Evolutionary conservation across 371 early-diverging fungal species (phyloP).

Genomic region (Apophysomyces elegans): DNA sequence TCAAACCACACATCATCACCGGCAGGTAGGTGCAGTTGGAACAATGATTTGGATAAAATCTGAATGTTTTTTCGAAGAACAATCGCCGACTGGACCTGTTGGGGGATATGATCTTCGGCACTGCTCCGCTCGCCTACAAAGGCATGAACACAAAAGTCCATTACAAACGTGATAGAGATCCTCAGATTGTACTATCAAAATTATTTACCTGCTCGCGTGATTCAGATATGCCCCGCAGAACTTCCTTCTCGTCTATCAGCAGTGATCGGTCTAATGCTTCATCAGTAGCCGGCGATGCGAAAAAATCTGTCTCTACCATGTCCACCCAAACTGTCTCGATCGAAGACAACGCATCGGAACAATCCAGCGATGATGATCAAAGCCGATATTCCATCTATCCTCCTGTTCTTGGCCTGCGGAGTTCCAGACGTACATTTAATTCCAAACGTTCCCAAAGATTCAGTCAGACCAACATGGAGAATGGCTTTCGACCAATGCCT

Average conservation of each 20-base stretch:
- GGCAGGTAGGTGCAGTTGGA: conserved; percentile 21
- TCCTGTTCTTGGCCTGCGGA: conserved; percentile 41
- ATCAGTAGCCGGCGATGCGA: conserved; percentile 27
- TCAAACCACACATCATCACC: conserved; percentile 23
- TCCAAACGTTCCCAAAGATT: conserved; percentile 56
- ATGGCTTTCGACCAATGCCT: conserved; percentile 69
- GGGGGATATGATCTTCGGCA: conserved; percentile 72
- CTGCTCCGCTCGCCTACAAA: conserved; percentile 69
- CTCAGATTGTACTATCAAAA: conserved; percentile 66
- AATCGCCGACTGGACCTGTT: conserved; percentile 50
- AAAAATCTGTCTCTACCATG: conserved; percentile 22
- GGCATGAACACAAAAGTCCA: conserved; percentile 73
- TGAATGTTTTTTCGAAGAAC: conserved; percentile 26
- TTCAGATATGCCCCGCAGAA: conserved; percentile 47
- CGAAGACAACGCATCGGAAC: conserved; percentile 41
- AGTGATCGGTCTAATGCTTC: conserved; percentile 63
- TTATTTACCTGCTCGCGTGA: conserved; percentile 61
- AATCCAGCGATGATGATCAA: conserved; percentile 48
- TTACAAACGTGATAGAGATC: conserved; percentile 55
- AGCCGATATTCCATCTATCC: conserved; percentile 35
- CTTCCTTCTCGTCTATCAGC: conserved; percentile 64
- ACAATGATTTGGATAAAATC: conserved; percentile 1
- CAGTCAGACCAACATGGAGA: conserved; percentile 69
- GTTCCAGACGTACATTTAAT: conserved; percentile 41
- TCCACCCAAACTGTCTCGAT: conserved; percentile 20